Conservation (phyloP, 2,329 filamentous ascomycete species). For the Nemania sp. region DNA sequence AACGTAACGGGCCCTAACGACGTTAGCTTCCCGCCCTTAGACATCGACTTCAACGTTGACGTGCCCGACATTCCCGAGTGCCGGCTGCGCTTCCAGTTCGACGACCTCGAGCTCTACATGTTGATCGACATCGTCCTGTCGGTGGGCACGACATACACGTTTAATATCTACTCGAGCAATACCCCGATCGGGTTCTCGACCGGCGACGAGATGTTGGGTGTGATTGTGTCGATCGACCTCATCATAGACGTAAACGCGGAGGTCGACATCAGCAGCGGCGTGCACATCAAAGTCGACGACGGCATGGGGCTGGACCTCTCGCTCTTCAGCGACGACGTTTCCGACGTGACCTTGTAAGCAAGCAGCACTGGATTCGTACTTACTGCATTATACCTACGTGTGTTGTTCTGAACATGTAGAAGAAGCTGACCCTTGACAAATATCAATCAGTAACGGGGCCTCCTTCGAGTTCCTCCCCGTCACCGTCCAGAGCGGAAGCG, state of each 20-base stretch:
- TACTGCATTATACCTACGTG: neutral
- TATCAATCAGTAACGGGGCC: constrained; percentile 54
- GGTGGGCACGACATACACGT: constrained; percentile 49
- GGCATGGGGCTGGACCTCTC: constrained; percentile 52
- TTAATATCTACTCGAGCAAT: constrained; percentile 54
- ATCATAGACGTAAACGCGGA: constrained; percentile 53
- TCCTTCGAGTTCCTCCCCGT: constrained; percentile 62
- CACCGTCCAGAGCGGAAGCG: constrained; percentile 49
- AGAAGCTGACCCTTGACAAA: neutral
- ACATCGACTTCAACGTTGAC: constrained; percentile 51
- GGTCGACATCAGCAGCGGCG: constrained; percentile 56
- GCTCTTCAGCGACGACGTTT: constrained; percentile 55
- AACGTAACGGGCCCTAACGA: constrained; percentile 32
- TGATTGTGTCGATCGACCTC: constrained; percentile 55
- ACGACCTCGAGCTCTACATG: constrained; percentile 57
- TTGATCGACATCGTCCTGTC: constrained; percentile 50
- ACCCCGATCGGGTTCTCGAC: constrained; percentile 49
- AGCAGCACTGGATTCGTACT: constrained; percentile 35
- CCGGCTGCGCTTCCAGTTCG: constrained; percentile 52
- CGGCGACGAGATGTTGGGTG: constrained; percentile 47
- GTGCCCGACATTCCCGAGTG: constrained; percentile 49
- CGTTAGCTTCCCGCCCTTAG: constrained; percentile 43
- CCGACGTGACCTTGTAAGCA: constrained; percentile 57
- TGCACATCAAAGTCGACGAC: constrained; percentile 60
- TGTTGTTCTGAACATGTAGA: neutral